Evolutionary conservation across 2,329 filamentous ascomycete species (phyloP).

Genomic region (Botrytis porri): DNA sequence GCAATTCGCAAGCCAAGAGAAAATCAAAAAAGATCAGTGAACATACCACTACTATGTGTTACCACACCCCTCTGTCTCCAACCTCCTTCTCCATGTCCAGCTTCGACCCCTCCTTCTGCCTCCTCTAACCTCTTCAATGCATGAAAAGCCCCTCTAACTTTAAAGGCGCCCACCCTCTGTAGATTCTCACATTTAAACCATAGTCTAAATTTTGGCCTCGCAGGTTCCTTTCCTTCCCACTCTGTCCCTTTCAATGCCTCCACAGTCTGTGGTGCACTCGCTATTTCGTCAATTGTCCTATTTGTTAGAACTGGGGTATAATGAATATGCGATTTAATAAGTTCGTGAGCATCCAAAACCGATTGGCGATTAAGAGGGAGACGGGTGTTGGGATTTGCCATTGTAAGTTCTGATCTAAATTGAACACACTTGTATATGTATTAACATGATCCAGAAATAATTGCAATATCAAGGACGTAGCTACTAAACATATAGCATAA

Average conservation of each 20-base stretch:
- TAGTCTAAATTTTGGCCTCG: conserved; percentile 65
- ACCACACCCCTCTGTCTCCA: conserved; percentile 69
- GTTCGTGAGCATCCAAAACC: conserved; percentile 66
- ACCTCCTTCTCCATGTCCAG: conserved; percentile 58
- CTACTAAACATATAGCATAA: neutral
- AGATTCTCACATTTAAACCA: conserved; percentile 97
- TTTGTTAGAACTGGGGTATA: conserved; percentile 80
- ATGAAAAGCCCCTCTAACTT: conserved; percentile 86
- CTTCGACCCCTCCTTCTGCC: conserved; percentile 59
- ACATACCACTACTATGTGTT: conserved; percentile 81
- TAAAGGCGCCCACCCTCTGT: conserved; percentile 89
- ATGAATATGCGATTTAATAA: conserved; percentile 76
- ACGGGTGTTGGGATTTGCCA: conserved; percentile 54
- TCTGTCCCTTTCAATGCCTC: conserved; percentile 54
- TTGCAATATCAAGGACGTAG: neutral
- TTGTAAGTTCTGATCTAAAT: conserved; percentile 29
- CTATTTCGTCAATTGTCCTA: conserved; percentile 68
- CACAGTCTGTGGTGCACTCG: conserved; percentile 64
- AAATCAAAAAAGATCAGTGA: neutral
- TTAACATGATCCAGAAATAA: neutral
- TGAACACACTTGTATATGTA: neutral
- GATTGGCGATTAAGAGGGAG: conserved; percentile 70
- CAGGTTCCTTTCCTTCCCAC: conserved; percentile 55
- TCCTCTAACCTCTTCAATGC: conserved; percentile 68
- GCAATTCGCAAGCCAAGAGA: neutral